Conservation (phyloP, 768 basidiomycete genomes). For the Boletus coccyginus region DNA sequence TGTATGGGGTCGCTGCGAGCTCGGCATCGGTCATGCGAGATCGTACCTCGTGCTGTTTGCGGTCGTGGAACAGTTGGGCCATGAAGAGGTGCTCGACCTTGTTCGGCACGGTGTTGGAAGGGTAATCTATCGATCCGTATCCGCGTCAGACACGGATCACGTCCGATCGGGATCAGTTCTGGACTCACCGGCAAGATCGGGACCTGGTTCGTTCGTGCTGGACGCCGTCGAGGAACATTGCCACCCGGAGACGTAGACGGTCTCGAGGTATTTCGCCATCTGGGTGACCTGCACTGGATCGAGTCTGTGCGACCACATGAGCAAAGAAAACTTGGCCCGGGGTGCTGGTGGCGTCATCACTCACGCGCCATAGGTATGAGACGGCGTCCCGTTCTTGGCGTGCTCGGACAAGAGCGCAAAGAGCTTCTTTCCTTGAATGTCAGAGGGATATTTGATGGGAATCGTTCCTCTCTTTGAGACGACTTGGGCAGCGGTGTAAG, state of each 20-base stretch:
- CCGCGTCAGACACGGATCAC: neutral
- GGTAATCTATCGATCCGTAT: constrained; percentile 65
- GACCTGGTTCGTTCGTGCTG: constrained; percentile 93
- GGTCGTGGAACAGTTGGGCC: constrained; percentile 98
- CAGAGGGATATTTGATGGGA: constrained; percentile 81
- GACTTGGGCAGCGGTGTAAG: constrained; percentile 91
- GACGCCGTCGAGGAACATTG: constrained; percentile 93
- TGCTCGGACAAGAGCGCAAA: constrained; percentile 74
- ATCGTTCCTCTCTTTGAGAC: constrained; percentile 92
- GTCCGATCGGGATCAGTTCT: neutral
- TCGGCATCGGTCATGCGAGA: constrained; percentile 67
- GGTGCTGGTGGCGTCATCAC: constrained; percentile 27
- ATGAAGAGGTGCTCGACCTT: constrained; percentile 98
- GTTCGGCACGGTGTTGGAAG: constrained; percentile 97
- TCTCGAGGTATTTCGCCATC: constrained; percentile 98
- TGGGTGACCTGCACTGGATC: constrained; percentile 98
- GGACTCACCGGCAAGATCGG: constrained; percentile 87
- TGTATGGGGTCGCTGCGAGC: constrained; percentile 61
- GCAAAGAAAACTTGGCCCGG: constrained; percentile 20
- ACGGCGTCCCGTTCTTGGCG: constrained; percentile 72
- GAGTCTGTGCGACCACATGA: constrained; percentile 52
- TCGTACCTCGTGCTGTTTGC: constrained; percentile 87
- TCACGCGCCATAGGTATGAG: constrained; percentile 98
- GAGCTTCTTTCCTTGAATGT: constrained; percentile 83
- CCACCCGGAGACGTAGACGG: constrained; percentile 98